phyloP scores from a whole-genome alignment of 192 early-diverging fungal genomes.

The Coemansia sp. region DNA sequence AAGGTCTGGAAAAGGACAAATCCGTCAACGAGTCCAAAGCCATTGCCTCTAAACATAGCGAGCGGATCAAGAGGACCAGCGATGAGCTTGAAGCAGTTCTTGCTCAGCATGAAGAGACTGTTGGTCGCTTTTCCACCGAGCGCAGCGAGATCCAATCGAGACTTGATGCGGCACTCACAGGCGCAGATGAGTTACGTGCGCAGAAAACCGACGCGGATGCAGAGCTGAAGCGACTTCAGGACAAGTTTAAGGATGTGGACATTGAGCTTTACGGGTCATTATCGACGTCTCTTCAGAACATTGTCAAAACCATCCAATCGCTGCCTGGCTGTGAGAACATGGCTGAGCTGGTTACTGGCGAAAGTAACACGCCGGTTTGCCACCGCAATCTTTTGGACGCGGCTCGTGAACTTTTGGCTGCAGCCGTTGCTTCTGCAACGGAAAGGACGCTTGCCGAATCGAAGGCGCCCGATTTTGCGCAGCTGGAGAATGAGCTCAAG shows the following conservation, averaged over 20 bases:
- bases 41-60: conserved; percentile 9
- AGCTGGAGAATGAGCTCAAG: conserved; percentile 19
- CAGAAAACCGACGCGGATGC: conserved; percentile 9
- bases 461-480: not conserved
- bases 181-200: conserved; percentile 7
- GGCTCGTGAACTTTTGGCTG: conserved; percentile 3
- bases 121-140: conserved; percentile 10
- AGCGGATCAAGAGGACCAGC: conserved; percentile 14
- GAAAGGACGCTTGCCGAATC: conserved; percentile 5
- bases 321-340: conserved; percentile 17
- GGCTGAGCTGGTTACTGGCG: not conserved
- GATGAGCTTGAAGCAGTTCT: conserved; percentile 11
- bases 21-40: conserved; percentile 18
- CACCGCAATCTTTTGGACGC: conserved; percentile 3
- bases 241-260: conserved; percentile 1
- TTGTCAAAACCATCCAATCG: conserved; percentile 1
- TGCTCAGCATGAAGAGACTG: not conserved
- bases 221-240: conserved; percentile 7
- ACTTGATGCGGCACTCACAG: conserved; percentile 7
- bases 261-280: conserved; percentile 3
- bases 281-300: conserved; percentile 2
- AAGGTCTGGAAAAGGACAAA: conserved; percentile 39
- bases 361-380: not conserved
- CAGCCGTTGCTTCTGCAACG: conserved; percentile 8
- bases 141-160: conserved; percentile 6